These are phyloP conservation scores for Epichloe typhina DNA, from an alignment of 2,329 filamentous ascomycete species.

Conservation along the genomic window DNA sequence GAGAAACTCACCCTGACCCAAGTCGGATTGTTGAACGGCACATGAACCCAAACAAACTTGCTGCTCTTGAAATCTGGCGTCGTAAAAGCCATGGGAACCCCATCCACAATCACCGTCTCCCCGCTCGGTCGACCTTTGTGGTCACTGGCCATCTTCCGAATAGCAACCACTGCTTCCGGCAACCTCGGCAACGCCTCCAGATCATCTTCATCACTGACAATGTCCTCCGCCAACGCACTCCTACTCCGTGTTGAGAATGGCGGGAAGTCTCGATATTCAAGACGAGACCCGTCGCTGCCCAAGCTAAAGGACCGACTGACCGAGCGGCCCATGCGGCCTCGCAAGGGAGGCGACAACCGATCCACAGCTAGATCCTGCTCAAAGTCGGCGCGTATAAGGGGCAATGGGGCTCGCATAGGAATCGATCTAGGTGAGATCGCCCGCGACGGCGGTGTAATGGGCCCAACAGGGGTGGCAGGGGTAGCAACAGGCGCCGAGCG, in stretches of 20 bases:
- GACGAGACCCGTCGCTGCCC: conserved; percentile 18
- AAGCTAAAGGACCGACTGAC: conserved; percentile 23
- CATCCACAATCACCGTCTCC: conserved; percentile 18
- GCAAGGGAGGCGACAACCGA: conserved; percentile 22
- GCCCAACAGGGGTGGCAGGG: not conserved
- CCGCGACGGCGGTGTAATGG: conserved; percentile 13
- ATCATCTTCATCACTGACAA: conserved; percentile 9
- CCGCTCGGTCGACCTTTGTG: conserved; percentile 8
- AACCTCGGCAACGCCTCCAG: conserved; percentile 19
- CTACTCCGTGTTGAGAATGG: conserved; percentile 23
- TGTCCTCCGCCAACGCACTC: conserved; percentile 13
- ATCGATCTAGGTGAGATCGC: conserved; percentile 18
- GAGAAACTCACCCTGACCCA: conserved; percentile 39
- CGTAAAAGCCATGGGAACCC: conserved; percentile 17
- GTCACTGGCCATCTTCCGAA: conserved; percentile 14
- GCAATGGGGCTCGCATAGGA: conserved; percentile 17
- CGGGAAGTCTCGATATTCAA: conserved; percentile 22
- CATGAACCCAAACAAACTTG: conserved; percentile 45
- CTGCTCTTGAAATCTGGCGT: conserved; percentile 22
- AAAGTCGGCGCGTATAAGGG: conserved; percentile 21
- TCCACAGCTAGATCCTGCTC: conserved; percentile 27
- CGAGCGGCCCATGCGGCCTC: conserved; percentile 16
- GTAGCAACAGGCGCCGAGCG: not conserved
- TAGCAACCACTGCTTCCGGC: conserved; percentile 20
- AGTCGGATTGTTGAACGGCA: conserved; percentile 42